Evolutionary conservation across 2,329 filamentous ascomycete species (phyloP), one percentile per base, ranked within the genome.

Genomic region (Thyridium curvatum): DNA sequence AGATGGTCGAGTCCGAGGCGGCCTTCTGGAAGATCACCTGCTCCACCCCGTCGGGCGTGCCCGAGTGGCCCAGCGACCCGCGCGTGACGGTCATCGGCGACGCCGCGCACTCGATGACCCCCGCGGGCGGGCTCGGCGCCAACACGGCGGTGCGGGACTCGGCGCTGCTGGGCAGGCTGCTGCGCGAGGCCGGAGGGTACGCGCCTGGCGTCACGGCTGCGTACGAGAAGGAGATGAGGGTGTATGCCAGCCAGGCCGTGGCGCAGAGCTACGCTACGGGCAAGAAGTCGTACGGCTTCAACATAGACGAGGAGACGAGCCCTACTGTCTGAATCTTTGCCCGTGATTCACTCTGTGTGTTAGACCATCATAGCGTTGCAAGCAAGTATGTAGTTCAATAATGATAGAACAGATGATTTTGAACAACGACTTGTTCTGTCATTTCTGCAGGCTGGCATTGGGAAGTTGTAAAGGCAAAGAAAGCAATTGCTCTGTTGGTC

Each of bases 21-120:
- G 77, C 79, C 0, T 82, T 83, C 46, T 82, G 77, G 75, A 82
- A 80, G 48, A 81, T 83, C 35, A 81, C 77, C 2, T 82, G 75
- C 46, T 80, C 76, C 0, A 70, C 66, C 0, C 78, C 77, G 0
- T 63, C 63, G 1, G 77, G 77, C 2, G 74, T 82, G 0, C 78
- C 79, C 0, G 64, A 72, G 33, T 82, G 79, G 79, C 48, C 59
- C 8, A 81, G 77, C 33, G 68, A 78, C 38, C 66, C 71, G 0
- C 65, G 77, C 0, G 74, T 79, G 9, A 79, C 75, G 0, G 62
- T 78, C 1, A 72, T 79, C 39, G 76, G 76, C 1, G 75, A 79
- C 47, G 74, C 75, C 0, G 72, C 56, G 3, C 75, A 79, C 44
- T 67, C 65, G 1, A 79, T 79, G 74, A 78, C 73, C 0, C 75